These are phyloP conservation scores for Metschnikowia vanudenii DNA, from an alignment of 805 yeast genomes.

Conservation along the genomic window DNA sequence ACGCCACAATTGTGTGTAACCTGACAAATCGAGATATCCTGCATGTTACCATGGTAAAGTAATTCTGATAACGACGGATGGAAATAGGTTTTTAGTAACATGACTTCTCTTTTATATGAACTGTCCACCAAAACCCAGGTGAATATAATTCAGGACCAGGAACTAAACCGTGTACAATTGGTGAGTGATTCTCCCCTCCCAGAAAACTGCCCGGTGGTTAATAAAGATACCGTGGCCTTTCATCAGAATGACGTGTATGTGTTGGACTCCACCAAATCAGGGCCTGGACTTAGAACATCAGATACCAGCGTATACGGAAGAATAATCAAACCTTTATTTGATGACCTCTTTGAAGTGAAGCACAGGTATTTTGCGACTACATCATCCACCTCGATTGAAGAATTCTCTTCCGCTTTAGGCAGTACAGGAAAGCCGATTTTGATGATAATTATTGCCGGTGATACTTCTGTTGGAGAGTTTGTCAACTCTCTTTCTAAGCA, in stretches of 20 bases:
- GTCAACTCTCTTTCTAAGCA: conserved; percentile 46
- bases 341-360: conserved; percentile 28
- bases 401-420: conserved; percentile 37
- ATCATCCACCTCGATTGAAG: conserved; percentile 35
- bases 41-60: background rate
- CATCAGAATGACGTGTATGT: conserved; percentile 24
- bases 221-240: conserved; percentile 1
- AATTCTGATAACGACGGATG: background rate
- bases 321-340: conserved; percentile 49
- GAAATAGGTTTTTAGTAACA: background rate
- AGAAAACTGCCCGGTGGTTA: background rate
- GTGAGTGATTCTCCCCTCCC: background rate
- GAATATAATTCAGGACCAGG: background rate
- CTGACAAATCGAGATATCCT: background rate
- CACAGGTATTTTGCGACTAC: conserved; percentile 47
- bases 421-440: conserved; percentile 25
- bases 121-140: conserved; percentile 1
- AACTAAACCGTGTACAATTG: background rate
- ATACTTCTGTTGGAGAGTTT: conserved; percentile 79
- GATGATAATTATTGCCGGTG: conserved; percentile 74
- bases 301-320: conserved; percentile 36
- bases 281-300: conserved; percentile 36
- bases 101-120: conserved; percentile 5
- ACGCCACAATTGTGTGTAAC: conserved; percentile 5
- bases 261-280: conserved; percentile 52